Percentiles rank a stretch among this genome's conserved stretches.
phyloP scores from a whole-genome alignment of 2,329 filamentous ascomycete species.

The Alternaria brassicae region DNA sequence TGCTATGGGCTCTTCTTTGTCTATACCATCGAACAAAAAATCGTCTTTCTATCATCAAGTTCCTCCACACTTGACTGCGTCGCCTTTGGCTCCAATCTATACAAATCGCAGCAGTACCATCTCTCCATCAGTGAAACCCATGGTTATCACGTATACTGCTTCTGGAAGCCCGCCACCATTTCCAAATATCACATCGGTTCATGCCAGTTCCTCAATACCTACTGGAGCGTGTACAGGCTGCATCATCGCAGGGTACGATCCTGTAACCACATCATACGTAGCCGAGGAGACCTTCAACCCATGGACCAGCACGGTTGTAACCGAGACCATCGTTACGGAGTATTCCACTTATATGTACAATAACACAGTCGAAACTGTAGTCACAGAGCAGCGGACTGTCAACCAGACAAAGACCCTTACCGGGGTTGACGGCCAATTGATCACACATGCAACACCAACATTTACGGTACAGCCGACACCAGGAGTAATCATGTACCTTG shows the following conservation, averaged over 20 bases:
- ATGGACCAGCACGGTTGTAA: constrained; percentile 35
- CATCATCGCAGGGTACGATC: constrained; percentile 33
- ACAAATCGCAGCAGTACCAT: not conserved
- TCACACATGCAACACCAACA: constrained; percentile 30
- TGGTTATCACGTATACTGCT: not conserved
- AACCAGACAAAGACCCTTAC: constrained; percentile 38
- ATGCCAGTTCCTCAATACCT: not conserved
- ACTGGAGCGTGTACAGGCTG: constrained; percentile 41
- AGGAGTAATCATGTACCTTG: constrained; percentile 22
- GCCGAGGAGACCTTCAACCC: constrained; percentile 4
- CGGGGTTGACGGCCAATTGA: constrained; percentile 16
- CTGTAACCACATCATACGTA: constrained; percentile 31
- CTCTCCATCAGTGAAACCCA: not conserved
- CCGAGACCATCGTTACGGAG: constrained; percentile 35
- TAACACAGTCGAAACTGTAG: constrained; percentile 34
- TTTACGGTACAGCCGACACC: constrained; percentile 32
- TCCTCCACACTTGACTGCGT: not conserved
- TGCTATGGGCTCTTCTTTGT: not conserved
- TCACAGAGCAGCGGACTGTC: constrained; percentile 32
- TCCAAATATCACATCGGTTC: not conserved
- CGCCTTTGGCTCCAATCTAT: not conserved
- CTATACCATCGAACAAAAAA: not conserved
- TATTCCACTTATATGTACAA: constrained; percentile 37
- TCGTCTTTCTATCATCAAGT: not conserved
- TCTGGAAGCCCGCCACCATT: not conserved